Percentiles rank a stretch among this genome's conserved stretches.
Conservation (phyloP, 305 asterid species). For the Fraxinus albicans region DNA sequence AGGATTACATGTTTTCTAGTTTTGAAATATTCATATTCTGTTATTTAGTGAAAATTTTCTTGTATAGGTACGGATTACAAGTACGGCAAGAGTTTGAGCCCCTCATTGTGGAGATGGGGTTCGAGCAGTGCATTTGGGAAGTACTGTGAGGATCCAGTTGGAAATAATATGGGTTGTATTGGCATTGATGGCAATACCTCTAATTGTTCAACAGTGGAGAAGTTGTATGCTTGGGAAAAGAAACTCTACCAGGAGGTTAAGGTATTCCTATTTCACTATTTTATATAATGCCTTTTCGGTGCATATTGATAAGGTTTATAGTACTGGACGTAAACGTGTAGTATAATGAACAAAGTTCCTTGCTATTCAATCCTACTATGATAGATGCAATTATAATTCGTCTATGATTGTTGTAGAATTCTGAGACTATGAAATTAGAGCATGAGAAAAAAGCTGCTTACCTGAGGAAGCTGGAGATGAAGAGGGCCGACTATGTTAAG, state of each 20-base stretch:
- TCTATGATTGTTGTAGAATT: constrained; percentile 50
- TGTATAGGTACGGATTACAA: constrained; percentile 46
- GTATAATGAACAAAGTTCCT: background rate
- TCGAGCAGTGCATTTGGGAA: constrained; percentile 74
- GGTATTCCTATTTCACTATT: constrained; percentile 40
- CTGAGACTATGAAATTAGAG: constrained; percentile 70
- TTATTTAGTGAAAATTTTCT: no score
- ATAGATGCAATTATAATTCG: background rate
- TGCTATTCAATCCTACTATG: background rate
- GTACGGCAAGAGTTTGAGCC: constrained; percentile 51
- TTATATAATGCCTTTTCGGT: background rate
- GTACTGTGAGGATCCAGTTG: constrained; percentile 64
- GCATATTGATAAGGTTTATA: background rate
- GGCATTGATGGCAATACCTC: constrained; percentile 42
- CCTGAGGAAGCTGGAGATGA: constrained; percentile 83
- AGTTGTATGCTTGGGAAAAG: constrained; percentile 91
- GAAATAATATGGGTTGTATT: constrained; percentile 29
- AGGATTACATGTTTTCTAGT: constrained; percentile 20
- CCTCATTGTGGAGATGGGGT: constrained; percentile 68
- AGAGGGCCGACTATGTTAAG: constrained; percentile 80
- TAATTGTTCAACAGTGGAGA: constrained; percentile 85
- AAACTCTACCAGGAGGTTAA: constrained; percentile 85
- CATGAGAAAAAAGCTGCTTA: constrained; percentile 65
- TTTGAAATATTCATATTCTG: no score
- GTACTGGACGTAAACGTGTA: background rate